Base-by-base conservation (phyloP, 140 eudicot species). In the Erigeron philadelphicus region DNA sequence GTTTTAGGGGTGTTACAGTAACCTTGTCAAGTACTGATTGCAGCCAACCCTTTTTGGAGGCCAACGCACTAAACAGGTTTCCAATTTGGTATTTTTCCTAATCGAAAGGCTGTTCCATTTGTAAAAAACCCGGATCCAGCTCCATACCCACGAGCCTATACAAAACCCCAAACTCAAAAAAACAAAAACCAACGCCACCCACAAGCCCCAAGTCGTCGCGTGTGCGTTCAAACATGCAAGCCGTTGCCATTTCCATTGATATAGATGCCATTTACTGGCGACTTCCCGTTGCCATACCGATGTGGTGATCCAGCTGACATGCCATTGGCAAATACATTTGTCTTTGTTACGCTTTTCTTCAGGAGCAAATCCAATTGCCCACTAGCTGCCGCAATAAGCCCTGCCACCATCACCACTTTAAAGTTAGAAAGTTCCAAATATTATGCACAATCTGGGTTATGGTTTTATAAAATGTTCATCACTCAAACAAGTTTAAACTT, bases 371-470 rank as follows among this genome's bases (percentile, higher is more conserved):
- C 95, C 62, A 93, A 81, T 66, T 88, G 98, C 10, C 95, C 96
- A 15, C 83, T 71, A 49, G 98, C 98, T 66, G 98, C 96, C 57
- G 98, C 98, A 75, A 93, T 78, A 43, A 93, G 93, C 66, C 98
- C 96, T 93, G 84, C 43, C 64, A 43, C 0, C 65, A 56, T n/a
- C 48, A 8, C 35, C 59, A 18, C 45, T 44, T 44, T 45, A 58
- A 58, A 4, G 23, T 58, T 13, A 10, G 35, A 56, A 15, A 56
- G 16, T 3, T 53, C 59, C 21, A 53, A 6, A 13, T n/a, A 0
- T 16, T n/a, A 55, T 17, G 61, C 21, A 8, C 12, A 8, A 38
- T 4, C 17, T 62, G 4, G 62, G 35, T 41, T 41, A 7, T 15
- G n/a, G 15, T 38, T 66, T 46, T 21, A 66, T 66, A 38, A 46